phyloP scores from a whole-genome alignment of 2,329 filamentous ascomycete species.

The Diaporthe caulivora region DNA sequence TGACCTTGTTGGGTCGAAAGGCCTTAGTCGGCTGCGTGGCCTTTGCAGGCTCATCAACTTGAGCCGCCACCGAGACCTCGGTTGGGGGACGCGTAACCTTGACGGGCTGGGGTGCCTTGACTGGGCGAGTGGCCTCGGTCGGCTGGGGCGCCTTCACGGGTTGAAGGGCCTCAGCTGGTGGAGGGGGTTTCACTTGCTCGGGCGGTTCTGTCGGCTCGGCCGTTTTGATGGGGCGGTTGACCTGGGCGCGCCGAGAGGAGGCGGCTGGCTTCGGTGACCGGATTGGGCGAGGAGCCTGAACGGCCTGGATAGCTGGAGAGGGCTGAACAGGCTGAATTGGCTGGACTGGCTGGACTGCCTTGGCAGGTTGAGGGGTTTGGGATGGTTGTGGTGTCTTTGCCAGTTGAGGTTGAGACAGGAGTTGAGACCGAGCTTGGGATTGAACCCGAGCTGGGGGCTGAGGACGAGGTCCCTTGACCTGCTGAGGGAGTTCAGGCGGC shows the following conservation, averaged over 20 bases:
- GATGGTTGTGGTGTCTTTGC: neutral
- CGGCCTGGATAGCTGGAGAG: neutral
- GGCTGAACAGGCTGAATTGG: neutral
- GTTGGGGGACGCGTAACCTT: slow-evolving; percentile 9
- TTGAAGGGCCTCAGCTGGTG: slow-evolving; percentile 26
- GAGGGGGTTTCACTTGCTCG: slow-evolving; percentile 7
- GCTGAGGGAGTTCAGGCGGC: neutral
- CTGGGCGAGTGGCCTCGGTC: slow-evolving; percentile 21
- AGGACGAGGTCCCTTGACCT: slow-evolving; percentile 13
- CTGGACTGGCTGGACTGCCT: neutral
- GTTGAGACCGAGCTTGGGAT: neutral
- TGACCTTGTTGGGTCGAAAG: slow-evolving; percentile 51
- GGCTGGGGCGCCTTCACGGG: slow-evolving; percentile 22
- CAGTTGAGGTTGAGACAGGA: neutral
- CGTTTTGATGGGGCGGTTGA: slow-evolving; percentile 16
- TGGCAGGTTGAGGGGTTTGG: neutral
- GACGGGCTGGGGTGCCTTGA: slow-evolving; percentile 12
- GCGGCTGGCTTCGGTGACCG: slow-evolving; percentile 10
- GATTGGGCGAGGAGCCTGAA: slow-evolving; percentile 5
- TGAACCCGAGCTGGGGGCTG: neutral
- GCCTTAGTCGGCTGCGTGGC: neutral
- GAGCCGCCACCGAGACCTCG: neutral
- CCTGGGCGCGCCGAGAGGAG: slow-evolving; percentile 13
- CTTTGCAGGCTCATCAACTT: neutral
- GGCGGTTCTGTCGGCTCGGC: neutral